A percentile compares a stretch with the other conserved stretches of the same genome.
phyloP scores from a whole-genome alignment of 352 stramenopile species.

The Globisporangium sylvaticum region DNA sequence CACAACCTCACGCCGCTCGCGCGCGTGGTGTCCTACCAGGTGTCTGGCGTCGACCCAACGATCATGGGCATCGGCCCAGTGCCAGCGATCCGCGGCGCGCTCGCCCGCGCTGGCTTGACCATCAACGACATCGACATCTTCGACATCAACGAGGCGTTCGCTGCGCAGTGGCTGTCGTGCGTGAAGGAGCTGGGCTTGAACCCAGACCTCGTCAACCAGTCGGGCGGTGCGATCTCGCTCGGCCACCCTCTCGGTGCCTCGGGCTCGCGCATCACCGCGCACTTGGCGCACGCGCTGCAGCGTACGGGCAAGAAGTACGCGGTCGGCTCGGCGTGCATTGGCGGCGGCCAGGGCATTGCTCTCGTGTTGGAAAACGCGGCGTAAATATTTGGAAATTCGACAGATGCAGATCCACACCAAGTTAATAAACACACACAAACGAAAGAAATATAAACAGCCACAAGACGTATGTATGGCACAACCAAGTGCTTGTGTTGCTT shows the following conservation, averaged over 20 bases:
- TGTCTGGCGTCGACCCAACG: conserved; percentile 92
- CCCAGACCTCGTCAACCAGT: conserved; percentile 90
- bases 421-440: not conserved
- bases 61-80: conserved; percentile 98
- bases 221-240: conserved; percentile 95
- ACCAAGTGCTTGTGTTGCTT: not conserved
- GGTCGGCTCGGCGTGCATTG: conserved; percentile 97
- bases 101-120: conserved; percentile 85
- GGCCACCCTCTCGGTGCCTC: conserved; percentile 96
- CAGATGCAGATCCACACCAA: not conserved
- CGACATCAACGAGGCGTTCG: conserved; percentile 99
- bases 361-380: conserved; percentile 92
- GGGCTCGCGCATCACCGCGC: conserved; percentile 89
- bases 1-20: conserved; percentile 93
- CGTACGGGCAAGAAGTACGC: conserved; percentile 90
- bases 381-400: conserved; percentile 25
- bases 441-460: conserved; percentile 1
- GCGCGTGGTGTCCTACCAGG: conserved; percentile 90
- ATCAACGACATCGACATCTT: conserved; percentile 95
- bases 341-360: conserved; percentile 97
- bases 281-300: conserved; percentile 88
- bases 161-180: conserved; percentile 94
- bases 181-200: conserved; percentile 96
- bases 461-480: not conserved
- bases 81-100: conserved; percentile 91